Evolutionary conservation across 169 alveolate genomes (phyloP).

Genomic region (Eimeria zaria): DNA sequence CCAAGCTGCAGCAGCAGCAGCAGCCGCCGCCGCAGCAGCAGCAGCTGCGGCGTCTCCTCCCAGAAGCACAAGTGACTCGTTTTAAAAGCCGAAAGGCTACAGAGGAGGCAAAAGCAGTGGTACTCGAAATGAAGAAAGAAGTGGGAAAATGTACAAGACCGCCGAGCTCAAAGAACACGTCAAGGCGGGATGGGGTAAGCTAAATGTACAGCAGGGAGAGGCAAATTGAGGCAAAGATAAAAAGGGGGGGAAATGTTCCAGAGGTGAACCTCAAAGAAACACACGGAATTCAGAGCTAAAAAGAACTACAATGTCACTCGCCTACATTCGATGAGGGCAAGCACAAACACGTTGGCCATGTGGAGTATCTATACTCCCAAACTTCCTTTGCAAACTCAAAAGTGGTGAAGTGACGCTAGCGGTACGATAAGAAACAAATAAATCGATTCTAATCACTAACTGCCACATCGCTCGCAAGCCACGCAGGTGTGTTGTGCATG

Average conservation of each 20-base stretch:
- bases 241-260: not conserved
- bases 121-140: not conserved
- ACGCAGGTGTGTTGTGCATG: conserved; percentile 1
- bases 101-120: not conserved
- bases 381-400: not conserved
- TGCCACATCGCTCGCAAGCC: conserved; percentile 40
- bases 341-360: not conserved
- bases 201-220: not conserved
- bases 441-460: not conserved
- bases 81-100: too few species aligned
- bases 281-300: not conserved
- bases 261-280: not conserved
- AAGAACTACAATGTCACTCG: not conserved
- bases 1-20: conserved; percentile 1
- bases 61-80: not conserved
- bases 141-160: not conserved
- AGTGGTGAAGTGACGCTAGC: not conserved
- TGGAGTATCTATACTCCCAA: not conserved
- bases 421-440: not conserved
- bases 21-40: conserved; percentile 42
- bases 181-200: not conserved
- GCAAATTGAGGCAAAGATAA: not conserved
- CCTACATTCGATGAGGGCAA: not conserved
- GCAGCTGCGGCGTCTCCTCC: not conserved
- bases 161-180: not conserved